Base-by-base conservation (phyloP, 805 yeast species). In the Grigorovia transvaalensis region DNA sequence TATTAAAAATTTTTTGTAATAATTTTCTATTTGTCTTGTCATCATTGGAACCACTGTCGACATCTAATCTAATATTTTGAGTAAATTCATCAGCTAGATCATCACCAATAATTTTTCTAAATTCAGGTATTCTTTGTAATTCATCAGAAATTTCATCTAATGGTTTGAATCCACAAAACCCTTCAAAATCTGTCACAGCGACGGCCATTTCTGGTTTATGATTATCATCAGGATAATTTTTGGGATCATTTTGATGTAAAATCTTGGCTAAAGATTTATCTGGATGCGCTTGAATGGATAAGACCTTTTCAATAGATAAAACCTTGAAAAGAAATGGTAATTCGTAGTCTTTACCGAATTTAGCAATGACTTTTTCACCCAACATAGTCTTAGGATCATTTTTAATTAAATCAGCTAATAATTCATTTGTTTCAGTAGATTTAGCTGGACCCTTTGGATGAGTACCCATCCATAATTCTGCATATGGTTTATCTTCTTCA, bases 131-230 rank as follows among this genome's bases (percentile, higher is more conserved):
- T 13, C 78, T 77, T 53, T 75, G 64, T 61, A 93, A 76, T 56
- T 87, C 81, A 46, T 73, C 73, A 47, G 83, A 83, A 59, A 93
- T 78, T 70, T 89, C 85, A 40, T 74, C 76, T 62, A 90, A 78
- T 19, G 99, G 99, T 66, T 93, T 84, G 75, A 93, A 93, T 0
- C 99, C 99, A 71, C 99, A 93, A 72, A 93, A 91, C 0, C 97
- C 98, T 74, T 93, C 98, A 62, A 93, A 93, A 54, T 81, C 87
- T 20, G 98, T 90, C 50, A 93, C 82, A 9, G 99, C 99, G 64
- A 93, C 81, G 49, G 99, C 98, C 99, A 93, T 93, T 71, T 93
- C 99, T n/a, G 99, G 99, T 74, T 93, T 93, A 72, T 93, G 99
- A 74, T 93, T 93, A 68, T 84, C 95, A 72, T 93, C 99, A 3